Evolutionary conservation across 2,329 filamentous ascomycete genomes (phyloP), one percentile per base, ranked within the genome.

Genomic region (Aspergillus puulaauensis): DNA sequence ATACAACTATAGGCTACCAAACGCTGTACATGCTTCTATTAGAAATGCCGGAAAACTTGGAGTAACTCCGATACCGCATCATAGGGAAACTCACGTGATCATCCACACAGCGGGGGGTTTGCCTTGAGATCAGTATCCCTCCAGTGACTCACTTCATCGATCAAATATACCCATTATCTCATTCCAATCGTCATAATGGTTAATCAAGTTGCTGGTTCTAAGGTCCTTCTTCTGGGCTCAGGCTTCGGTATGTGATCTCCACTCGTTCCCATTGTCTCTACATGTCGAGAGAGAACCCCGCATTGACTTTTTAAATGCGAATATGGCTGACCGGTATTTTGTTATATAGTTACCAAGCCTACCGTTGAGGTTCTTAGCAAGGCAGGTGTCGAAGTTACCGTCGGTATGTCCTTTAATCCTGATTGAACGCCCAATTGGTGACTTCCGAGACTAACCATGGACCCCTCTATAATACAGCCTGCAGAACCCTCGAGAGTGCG

Each of bases 401-500:
- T 89, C 64, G 85, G 85, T 87, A 79, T 63, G 82, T 72, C 23
- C 47, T 56, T 39, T n/a, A 14, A n/a, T 19, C 19, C 3, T 37
- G 21, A 52, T 46, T 43, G 23, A 27, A 41, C 15, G 41, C 23
- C 7, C 3, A 14, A 43, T 49, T 45, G 23, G 35, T 37, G 14
- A 14, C n/a, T 37, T 33, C 19, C 12, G 14, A n/a, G 6, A n/a
- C 35, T 46, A 31, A 35, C 14, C 19, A 31, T 31, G 27, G 27
- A 43, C 37, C 21, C 19, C 23, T 35, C 46, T 43, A n/a, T 31
- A 17, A 24, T 23, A 35, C 65, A 91, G 90, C 92, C 68, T 96
- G 91, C 83, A 83, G 92, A 74, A 93, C 90, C 45, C 83, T 96
- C 56, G 85, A 88, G 68, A 85, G 80, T 54, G 91, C 93, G 57